Base-by-base conservation (phyloP, 116 monocot genomes). In the Papilionanthe hybrid region DNA sequence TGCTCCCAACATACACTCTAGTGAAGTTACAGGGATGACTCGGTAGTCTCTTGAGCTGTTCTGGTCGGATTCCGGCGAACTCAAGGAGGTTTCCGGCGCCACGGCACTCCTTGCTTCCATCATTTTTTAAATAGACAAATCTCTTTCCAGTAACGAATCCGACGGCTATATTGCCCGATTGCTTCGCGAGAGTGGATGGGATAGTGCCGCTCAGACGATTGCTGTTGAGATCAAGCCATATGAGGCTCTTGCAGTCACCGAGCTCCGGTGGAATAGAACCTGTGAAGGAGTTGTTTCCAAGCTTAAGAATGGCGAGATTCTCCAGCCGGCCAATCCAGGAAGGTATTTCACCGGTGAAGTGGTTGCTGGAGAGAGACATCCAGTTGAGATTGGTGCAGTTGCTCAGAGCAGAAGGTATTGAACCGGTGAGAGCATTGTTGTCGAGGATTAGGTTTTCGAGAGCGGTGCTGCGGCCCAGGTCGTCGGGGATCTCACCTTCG, bases 221-320 rank as follows among this genome's bases (percentile, higher is more conserved):
- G 78, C 86, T 95, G 80, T 91, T 92, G 30, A 92, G 88, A 72
- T 92, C 95, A 0, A 95, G 78, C 95, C 95, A 95, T 22, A 95
- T 86, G 58, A 95, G 76, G 88, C 92, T 95, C 86, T 80, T 87
- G 80, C 86, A 86, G 78, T 85, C 83, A 0, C 88, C 86, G 58
- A 90, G 81, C 80, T 84, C 86, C 29, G 81, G 56, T 5, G 90
- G 92, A 29, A 92, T 86, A 30, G 74, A 57, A 13, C 92, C 92
- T 10, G 86, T 80, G 85, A 90, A 84, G 8, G 85, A 86, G 73
- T 92, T 92, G 81, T 84, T 86, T n/a, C 84, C 80, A 72, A 92
- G 86, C 81, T 88, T 81, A 0, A 92, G 86, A 32, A 92, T 85
- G 19, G 84, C 86, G 55, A 92, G 90, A 37, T 86, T 86, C 42